Base-by-base conservation (phyloP, 371 early-diverging fungal species). In the Nematocida displodere region DNA sequence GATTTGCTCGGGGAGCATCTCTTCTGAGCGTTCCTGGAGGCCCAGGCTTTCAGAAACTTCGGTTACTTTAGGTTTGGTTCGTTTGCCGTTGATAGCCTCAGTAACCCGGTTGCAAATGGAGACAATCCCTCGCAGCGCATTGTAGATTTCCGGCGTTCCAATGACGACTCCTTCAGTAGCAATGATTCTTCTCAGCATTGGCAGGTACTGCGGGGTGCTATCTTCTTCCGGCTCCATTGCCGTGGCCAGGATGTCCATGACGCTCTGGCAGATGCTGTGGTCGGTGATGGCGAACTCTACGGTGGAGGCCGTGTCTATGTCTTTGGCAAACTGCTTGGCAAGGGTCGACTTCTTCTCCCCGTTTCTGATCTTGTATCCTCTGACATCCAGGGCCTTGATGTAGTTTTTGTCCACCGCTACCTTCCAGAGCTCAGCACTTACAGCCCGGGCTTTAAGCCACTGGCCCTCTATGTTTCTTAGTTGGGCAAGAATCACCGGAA, bases 401-500 rank as follows among this genome's bases (percentile, higher is more conserved):
- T 89, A 94, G 86, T 94, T 95, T 79, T 90, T 91, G 53, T 87
- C 85, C 50, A 93, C 91, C 48, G 88, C 81, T 67, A 94, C 92
- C 37, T 93, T 87, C 99, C 99, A 98, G 2, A 92, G 86, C 80
- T 92, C 92, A 82, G 89, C 88, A 87, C 89, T 91, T 65, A 91
- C 90, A 58, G 91, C 87, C 86, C 92, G 56, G 17, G 86, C 53
- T 86, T 82, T 36, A 87, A 84, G 77, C 91, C 95, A 94, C 82
- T 95, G 94, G 78, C 93, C 93, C 80, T 95, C 94, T 80, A 95
- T 94, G 78, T 92, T 91, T 85, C 93, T 92, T 13, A 97, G 85
- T 42, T 97, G 89, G 80, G 89, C 90, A 28, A 99, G 85, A 20
- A 99, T 90, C 13, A 96, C 87, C 0, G 98, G 97, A 1, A 97